These are phyloP conservation scores for Sporothrix globosa DNA, from an alignment of 2,329 filamentous ascomycete species.

Conservation along the genomic window DNA sequence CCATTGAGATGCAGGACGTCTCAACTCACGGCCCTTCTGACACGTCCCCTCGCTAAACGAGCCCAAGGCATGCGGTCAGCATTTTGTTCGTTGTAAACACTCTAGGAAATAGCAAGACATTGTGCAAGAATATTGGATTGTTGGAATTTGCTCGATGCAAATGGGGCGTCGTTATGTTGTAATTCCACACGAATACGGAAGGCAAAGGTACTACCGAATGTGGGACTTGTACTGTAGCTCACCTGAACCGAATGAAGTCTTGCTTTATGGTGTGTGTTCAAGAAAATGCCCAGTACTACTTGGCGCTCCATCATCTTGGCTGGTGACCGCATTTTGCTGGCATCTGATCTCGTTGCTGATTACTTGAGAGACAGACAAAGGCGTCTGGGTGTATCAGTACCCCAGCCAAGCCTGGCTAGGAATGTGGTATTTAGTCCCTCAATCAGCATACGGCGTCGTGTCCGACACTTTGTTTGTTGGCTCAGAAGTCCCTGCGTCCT, in stretches of 20 bases:
- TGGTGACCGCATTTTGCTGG: neutral
- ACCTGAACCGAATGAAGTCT: neutral
- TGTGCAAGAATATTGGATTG: constrained; percentile 7
- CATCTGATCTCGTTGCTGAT: neutral
- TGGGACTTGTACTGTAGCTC: neutral
- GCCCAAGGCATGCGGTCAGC: constrained; percentile 3
- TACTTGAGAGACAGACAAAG: neutral
- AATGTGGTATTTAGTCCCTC: constrained; percentile 3
- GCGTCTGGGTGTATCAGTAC: neutral
- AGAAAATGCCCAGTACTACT: neutral
- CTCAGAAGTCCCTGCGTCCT: constrained; percentile 11
- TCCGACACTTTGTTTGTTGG: neutral
- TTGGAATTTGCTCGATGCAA: neutral
- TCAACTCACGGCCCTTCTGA: neutral
- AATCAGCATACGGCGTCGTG: neutral
- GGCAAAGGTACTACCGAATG: neutral
- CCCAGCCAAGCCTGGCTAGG: constrained; percentile 4
- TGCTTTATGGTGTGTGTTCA: constrained; percentile 1
- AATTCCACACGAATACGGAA: neutral
- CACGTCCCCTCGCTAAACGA: neutral
- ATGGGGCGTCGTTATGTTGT: neutral
- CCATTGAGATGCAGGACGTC: constrained; percentile 12
- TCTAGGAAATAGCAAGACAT: neutral
- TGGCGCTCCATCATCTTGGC: neutral
- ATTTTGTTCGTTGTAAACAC: neutral